Base-by-base conservation (phyloP, 2,329 filamentous ascomycete genomes). In the Sporothrix inflata region DNA sequence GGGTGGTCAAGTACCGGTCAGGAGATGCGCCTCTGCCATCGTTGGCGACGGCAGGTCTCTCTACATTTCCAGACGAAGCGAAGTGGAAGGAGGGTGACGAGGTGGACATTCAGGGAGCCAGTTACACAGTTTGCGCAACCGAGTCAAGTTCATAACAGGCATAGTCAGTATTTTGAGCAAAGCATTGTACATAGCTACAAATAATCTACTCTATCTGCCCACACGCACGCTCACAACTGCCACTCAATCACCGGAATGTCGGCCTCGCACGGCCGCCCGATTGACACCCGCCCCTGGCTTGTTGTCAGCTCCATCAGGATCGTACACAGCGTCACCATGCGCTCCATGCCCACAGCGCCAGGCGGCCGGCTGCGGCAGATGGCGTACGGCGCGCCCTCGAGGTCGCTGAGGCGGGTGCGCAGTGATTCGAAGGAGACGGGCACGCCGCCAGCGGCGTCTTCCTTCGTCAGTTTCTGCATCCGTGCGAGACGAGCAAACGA, bases 251-350 rank as follows among this genome's bases (percentile, higher is more conserved):
- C 34, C 0, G 57, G 34, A 21, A 40, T 63, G 4, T 24, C 57
- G 4, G n/a, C 3, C 14, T 63, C 57, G 9, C 34, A 63, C 34
- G 71, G 71, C 30, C 65, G 65, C 12, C 71, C 71, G 65, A 72
- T 69, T 9, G 71, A 72, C 40, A 72, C 71, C n/a, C 60, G 42
- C 21, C 68, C 65, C 40, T 55, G 40, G 14, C 38, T 42, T n/a
- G 38, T 30, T 12, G 65, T 72, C 67, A 72, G 27, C 12, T 72
- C 71, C 71, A 72, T 72, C 9, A 72, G 34, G 24, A 72, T 57
- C n/a, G 71, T 70, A 38, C 47, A 51, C 19, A 72, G 57, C 27
- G 71, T 72, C 45, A 66, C 49, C 66, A 72, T 70, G n/a, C 71
- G 71, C 24, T 72, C 71, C 24, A 61, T 65, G 45, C 66, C 66